A percentile compares a stretch with the other conserved stretches of the same genome.
Conservation (phyloP, 768 basidiomycete genomes). For the Rhizopogon vinicolor region DNA sequence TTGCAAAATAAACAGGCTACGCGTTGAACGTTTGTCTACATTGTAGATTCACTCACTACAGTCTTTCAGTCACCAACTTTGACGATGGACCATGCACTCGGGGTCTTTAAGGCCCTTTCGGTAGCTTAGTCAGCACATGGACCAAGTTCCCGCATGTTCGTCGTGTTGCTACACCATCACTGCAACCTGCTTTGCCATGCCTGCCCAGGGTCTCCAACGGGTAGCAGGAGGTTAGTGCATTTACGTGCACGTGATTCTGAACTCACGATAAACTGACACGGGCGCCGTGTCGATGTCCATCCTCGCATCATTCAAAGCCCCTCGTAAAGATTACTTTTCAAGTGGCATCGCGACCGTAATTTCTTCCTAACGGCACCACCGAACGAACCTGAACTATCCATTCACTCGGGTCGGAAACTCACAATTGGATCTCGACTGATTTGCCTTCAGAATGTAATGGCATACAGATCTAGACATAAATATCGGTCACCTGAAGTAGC, state of each 20-base stretch:
- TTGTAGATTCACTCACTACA: constrained; percentile 40
- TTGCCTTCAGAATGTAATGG: constrained; percentile 56
- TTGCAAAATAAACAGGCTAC: constrained; percentile 21
- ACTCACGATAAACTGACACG: no score
- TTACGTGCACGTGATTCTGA: no score
- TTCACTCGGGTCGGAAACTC: constrained; percentile 44
- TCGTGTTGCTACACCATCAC: no score
- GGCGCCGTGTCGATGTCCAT: constrained; percentile 6
- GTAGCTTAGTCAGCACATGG: no score
- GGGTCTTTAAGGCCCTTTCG: no score
- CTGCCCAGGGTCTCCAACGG: no score
- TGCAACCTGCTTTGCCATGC: no score
- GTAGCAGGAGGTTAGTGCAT: no score
- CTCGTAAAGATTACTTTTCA: constrained; percentile 12
- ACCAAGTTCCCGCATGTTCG: no score
- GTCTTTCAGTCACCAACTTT: constrained; percentile 4
- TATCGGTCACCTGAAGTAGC: constrained; percentile 3
- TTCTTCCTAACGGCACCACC: constrained; percentile 69
- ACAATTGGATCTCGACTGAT: constrained; percentile 57
- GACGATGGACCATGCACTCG: no score
- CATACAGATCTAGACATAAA: constrained; percentile 34
- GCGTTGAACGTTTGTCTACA: constrained; percentile 26
- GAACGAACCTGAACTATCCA: constrained; percentile 47
- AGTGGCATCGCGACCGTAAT: constrained; percentile 64
- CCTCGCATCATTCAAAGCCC: not conserved